Evolutionary conservation across 2,329 filamentous ascomycete species (phyloP), one percentile per base, ranked within the genome.

Genomic region (Colletotrichum euphorbiae): DNA sequence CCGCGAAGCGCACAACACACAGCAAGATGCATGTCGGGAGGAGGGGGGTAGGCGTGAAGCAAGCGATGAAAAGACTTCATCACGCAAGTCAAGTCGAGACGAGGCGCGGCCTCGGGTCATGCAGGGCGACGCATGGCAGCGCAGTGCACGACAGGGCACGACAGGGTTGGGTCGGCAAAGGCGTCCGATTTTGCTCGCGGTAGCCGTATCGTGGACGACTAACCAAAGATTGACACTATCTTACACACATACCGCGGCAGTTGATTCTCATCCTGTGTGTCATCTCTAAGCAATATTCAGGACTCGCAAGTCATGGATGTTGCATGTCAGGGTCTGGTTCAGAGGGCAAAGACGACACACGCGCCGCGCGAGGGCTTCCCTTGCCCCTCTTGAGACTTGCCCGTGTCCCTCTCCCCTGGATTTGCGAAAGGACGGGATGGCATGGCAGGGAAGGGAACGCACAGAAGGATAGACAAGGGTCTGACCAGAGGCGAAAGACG

Each of bases 61-160:
- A n/a, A 4, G 19, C 7, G 28, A 28, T 28, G 31, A 42, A 38
- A 11, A 38, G 11, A 24, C 24, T 45, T 21, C 43, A 64, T 54
- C 19, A 54, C 28, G n/a, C 52, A 54, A 58, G 59, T 67, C 19
- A 21, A 40, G 51, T 52, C 42, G 50, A 56, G 63, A 45, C 33
- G 13, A 67, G 42, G 28, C 45, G 15, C 13, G 36, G 38, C 51
- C 36, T 19, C 28, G n/a, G 43, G 28, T 19, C 52, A 45, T 45
- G 51, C 51, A 67, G 51, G 45, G 51, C 51, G 28, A 42, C 33
- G 59, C 17, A 45, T 56, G 58, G 28, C 50, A 43, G 40, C 7
- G 48, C 57, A 48, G 17, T 42, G 24, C 45, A 50, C 28, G 28
- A 28, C 59, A 48, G 17, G 50, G 24, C 45, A 50, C 28, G 28